Evolutionary conservation across 148 eudicot genomes (phyloP), one percentile per base, ranked within the genome.

Genomic region (Pharnaceum exiguum): DNA sequence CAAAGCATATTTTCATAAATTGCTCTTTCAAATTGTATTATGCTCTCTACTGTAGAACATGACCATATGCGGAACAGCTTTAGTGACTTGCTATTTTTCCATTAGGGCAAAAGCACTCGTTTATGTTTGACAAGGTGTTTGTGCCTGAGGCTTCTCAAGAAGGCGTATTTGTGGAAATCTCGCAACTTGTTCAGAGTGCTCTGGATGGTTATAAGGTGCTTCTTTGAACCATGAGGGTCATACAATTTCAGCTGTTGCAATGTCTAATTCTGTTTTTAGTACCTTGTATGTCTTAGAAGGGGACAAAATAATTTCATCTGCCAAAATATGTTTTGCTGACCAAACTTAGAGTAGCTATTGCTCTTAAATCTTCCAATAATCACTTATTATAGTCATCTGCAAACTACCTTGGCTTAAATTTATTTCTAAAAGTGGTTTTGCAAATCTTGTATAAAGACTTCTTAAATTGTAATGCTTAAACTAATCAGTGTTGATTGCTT

Each of bases 101-200:
- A 32, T 38, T 55, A 93, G 98, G 95, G 42, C 96, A 93, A 77
- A 93, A 74, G 63, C 96, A 81, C 53, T 76, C 95, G 46, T 93
- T 93, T 53, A 65, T 73, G 54, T 93, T 83, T 51, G 98, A 93
- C 67, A 85, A 85, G 73, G 98, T 93, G 23, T 93, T 93, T 55
- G 57, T 70, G 70, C 98, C 98, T 46, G 95, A 88, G 30, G 82
- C 88, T 42, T 67, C 79, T 45, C 98, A 93, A 59, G 75, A 88
- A 50, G 82, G 85, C 39, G 96, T 93, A 54, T 93, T 93, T 76
- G 96, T 93, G 68, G 98, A 93, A 61, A 86, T 93, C 72, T 93
- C 98, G 27, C 98, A 93, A 78, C 98, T 93, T 77, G 96, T 93
- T 18, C 98, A 93, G 63, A 93, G 98, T 78, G 98, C 98, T 36